Evolutionary conservation across 805 yeast genomes (phyloP).

Genomic region (Dipodascus geniculatus): DNA sequence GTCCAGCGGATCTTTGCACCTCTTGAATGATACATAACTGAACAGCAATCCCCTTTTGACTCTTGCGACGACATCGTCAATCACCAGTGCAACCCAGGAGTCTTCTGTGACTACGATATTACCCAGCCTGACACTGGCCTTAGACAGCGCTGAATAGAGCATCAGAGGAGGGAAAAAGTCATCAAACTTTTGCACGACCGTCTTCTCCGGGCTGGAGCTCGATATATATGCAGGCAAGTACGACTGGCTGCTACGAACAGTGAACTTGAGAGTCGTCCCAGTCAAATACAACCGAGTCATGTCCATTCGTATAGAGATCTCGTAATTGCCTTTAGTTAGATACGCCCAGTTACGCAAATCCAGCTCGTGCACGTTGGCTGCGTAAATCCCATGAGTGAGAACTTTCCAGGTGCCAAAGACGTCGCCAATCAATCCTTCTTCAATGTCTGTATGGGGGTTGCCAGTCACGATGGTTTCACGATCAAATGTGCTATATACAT

Average conservation of each 20-base stretch:
- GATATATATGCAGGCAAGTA: neutral
- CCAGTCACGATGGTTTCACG: neutral
- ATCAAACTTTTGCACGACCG: neutral
- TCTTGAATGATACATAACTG: neutral
- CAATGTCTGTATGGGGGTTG: neutral
- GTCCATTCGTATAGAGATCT: neutral
- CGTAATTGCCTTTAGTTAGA: neutral
- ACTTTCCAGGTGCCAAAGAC: neutral
- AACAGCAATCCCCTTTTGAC: neutral
- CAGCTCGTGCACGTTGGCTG: neutral
- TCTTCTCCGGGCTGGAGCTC: neutral
- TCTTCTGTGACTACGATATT: neutral
- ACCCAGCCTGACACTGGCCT: neutral
- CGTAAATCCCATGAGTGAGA: neutral
- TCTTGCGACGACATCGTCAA: neutral
- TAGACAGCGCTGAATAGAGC: neutral
- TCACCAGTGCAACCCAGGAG: neutral
- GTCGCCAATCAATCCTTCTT: neutral
- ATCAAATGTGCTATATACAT: neutral
- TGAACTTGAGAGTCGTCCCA: neutral
- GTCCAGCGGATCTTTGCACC: neutral
- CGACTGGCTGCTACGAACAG: neutral
- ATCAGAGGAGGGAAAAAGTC: neutral
- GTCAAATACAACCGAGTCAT: neutral
- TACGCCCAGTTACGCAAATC: neutral